Evolutionary conservation across 768 basidiomycete genomes (phyloP), one percentile per base, ranked within the genome.

Genomic region (Tulasnella sp.): DNA sequence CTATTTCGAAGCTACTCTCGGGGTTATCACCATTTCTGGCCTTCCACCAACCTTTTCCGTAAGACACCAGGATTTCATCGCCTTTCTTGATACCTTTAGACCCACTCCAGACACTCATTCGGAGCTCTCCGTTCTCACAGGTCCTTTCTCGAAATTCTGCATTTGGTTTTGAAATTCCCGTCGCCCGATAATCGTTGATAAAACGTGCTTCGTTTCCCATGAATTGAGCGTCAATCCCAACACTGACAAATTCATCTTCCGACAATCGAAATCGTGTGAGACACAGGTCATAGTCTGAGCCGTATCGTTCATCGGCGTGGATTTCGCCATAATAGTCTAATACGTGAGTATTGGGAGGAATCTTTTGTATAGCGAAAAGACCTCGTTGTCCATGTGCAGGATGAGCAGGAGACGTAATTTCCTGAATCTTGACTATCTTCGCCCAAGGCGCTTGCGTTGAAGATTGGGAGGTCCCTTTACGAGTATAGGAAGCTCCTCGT

Each of bases 121-220:
- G 68, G 56, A 83, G 64, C 63, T 83, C 83, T 15, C 83, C 87
- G 29, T 56, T 59, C 16, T 53, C 56, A 8, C 69, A 70, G 53
- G 75, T 67, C 32, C 66, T 64, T 35, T 87, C 84, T 44, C 70
- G 67, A 58, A 89, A 89, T 25, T 74, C 58, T 0, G 78, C 82
- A 57, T 90, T 90, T 3, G 86, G 78, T 61, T 69, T 79, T 20
- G 64, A 32, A 9, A 45, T 62, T 43, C 62, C 67, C n/a, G 90
- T 70, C 2, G 88, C 86, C 49, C 91, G 74, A 65, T 82, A 96
- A 68, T 93, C 91, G 58, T 95, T 95, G 53, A 88, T 71, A 62
- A 93, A 91, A 59, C 91, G 70, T 1, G 81, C 82, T 63, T 90
- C 86, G 65, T 92, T 95, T 25, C 91, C 91, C 69, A 75, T 75